A percentile compares a stretch with the other conserved stretches of the same genome.
Evolutionary conservation across 2,329 filamentous ascomycete species (phyloP).

Genomic region (Claviceps sorghi): DNA sequence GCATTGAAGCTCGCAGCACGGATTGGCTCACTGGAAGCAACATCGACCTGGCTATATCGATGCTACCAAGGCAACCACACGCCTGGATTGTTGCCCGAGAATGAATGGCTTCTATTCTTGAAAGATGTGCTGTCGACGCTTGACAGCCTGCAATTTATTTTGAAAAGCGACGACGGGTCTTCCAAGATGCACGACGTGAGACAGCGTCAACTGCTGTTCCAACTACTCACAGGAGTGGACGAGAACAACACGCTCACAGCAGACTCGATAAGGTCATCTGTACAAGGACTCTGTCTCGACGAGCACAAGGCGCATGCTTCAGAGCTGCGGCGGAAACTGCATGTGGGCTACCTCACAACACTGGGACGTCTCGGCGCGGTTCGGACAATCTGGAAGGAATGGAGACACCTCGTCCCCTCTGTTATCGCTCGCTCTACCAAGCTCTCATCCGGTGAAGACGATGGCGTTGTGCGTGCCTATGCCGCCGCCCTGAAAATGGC

Average conservation of each 20-base stretch:
- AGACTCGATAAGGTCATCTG: constrained; percentile 14
- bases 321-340: constrained; percentile 8
- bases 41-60: constrained; percentile 13
- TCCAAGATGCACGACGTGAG: neutral
- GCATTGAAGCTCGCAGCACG: constrained; percentile 18
- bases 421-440: neutral
- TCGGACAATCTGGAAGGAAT: constrained; percentile 18
- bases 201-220: constrained; percentile 14
- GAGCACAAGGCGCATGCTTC: neutral
- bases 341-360: constrained; percentile 14
- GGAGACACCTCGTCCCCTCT: constrained; percentile 8
- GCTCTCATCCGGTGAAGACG: neutral
- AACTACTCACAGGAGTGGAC: constrained; percentile 16
- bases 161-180: neutral
- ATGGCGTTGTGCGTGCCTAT: constrained; percentile 4
- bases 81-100: constrained; percentile 5
- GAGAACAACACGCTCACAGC: constrained; percentile 9
- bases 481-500: constrained; percentile 5
- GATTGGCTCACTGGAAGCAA: constrained; percentile 11
- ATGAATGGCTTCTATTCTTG: constrained; percentile 2
- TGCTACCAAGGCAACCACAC: constrained; percentile 11
- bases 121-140: constrained; percentile 13
- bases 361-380: constrained; percentile 18
- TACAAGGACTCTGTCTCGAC: constrained; percentile 6
- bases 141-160: constrained; percentile 4